Base-by-base conservation (phyloP, 2,329 filamentous ascomycete genomes). In the Rutstroemia sp. region DNA sequence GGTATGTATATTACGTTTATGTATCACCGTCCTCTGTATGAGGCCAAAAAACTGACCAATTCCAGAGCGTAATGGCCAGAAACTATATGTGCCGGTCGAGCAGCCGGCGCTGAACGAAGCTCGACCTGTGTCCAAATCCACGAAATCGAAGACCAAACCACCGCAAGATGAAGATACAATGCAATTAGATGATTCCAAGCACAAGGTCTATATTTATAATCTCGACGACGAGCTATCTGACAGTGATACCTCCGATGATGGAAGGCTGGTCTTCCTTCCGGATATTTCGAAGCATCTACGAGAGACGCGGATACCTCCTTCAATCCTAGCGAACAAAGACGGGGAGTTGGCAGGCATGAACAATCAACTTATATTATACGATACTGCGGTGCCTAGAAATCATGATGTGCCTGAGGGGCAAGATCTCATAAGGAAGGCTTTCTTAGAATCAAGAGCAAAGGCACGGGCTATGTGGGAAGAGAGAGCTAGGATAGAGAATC, bases 121-220 rank as follows among this genome's bases (percentile, higher is more conserved):
- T 23, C 27, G 25, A 42, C 38, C 53, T 25, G n/a, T 38, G 12
- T 12, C 60, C 59, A 58, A 54, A 58, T 48, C 56, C 56, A 39
- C 60, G 41, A 63, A 61, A 25, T 38, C 57, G 12, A 61, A 62
- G 46, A 37, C 60, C 16, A 52, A 54, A 45, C 16, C 61, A 54
- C 61, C 58, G 50, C 45, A 27, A 47, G 67, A 69, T 19, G 74
- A 81, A 61, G 86, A 90, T 63, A 68, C 72, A 56, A 96, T 97
- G 92, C 80, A 87, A 57, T 70, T 97, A 59, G 92, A 97, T 73
- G 86, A 96, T 72, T 65, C 88, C 34, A 88, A 88, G 66, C 79
- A 95, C 74, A 89, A 87, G 68, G 83, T 96, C 59, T 96, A 94
- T 77, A 91, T 99, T 65, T 86, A 92, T 75, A 85, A 95, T 71